A percentile compares a stretch with the other conserved stretches of the same genome.
Conservation (phyloP, 768 basidiomycete genomes). For the Amylocystis lapponica region DNA sequence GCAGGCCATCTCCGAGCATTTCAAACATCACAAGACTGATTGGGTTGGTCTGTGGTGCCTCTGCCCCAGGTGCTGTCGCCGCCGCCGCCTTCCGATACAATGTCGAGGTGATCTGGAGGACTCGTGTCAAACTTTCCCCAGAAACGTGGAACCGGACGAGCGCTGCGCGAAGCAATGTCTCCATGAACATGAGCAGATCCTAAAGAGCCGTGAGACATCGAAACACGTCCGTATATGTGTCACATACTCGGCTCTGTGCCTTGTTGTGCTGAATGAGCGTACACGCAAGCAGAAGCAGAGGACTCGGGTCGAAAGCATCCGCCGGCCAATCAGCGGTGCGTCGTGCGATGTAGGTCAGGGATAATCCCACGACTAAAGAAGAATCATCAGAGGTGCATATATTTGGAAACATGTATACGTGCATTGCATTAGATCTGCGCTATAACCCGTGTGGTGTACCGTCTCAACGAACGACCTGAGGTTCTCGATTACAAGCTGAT, state of each 20-base stretch:
- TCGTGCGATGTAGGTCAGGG: slow-evolving; percentile 47
- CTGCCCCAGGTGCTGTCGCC: slow-evolving; percentile 4
- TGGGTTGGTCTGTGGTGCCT: slow-evolving; percentile 9
- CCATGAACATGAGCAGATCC: slow-evolving; percentile 57
- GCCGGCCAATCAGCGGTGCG: slow-evolving; percentile 51
- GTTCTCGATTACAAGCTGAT: slow-evolving; percentile 53
- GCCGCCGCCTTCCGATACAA: slow-evolving; percentile 32
- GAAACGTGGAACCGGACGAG: slow-evolving; percentile 47
- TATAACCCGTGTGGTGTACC: slow-evolving; percentile 51
- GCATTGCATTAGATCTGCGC: slow-evolving; percentile 51
- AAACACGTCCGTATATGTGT: no score
- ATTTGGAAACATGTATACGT: slow-evolving; percentile 17
- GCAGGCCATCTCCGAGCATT: slow-evolving; percentile 15
- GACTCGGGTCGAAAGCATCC: slow-evolving; percentile 46
- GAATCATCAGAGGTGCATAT: not conserved
- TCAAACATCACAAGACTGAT: slow-evolving; percentile 17
- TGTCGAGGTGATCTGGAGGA: slow-evolving; percentile 44
- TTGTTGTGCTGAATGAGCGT: slow-evolving; percentile 58
- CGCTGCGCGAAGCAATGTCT: slow-evolving; percentile 52
- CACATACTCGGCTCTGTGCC: slow-evolving; percentile 45
- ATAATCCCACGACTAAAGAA: slow-evolving; percentile 47
- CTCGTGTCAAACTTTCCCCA: slow-evolving; percentile 34
- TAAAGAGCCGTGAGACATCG: slow-evolving; percentile 23
- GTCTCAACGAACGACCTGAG: slow-evolving; percentile 50
- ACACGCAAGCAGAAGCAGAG: slow-evolving; percentile 46